These are phyloP conservation scores for Hypoxylon sp. DNA, from an alignment of 2,329 filamentous ascomycete genomes.

Conservation along the genomic window DNA sequence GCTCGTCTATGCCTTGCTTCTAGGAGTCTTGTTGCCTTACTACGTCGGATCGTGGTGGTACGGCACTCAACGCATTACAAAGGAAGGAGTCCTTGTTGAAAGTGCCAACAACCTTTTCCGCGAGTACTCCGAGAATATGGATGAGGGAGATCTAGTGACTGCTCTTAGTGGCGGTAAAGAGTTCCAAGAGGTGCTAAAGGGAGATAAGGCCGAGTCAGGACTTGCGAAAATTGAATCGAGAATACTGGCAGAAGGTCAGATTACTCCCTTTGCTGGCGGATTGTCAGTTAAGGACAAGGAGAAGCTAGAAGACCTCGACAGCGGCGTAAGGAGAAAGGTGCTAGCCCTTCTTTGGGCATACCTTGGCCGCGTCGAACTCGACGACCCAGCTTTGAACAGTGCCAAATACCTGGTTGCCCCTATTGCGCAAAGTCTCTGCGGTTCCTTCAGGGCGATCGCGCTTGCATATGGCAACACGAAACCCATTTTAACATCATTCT, in stretches of 20 bases:
- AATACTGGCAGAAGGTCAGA: slow-evolving; percentile 74
- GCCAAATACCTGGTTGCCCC: slow-evolving; percentile 93
- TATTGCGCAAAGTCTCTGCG: slow-evolving; percentile 86
- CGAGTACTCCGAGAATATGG: slow-evolving; percentile 88
- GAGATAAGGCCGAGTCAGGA: slow-evolving; percentile 83
- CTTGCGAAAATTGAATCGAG: slow-evolving; percentile 87
- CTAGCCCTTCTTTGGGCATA: slow-evolving; percentile 96
- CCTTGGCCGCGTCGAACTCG: slow-evolving; percentile 87
- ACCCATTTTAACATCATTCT: slow-evolving; percentile 86
- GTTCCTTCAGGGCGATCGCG: slow-evolving; percentile 87
- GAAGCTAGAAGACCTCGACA: slow-evolving; percentile 84
- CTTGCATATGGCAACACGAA: slow-evolving; percentile 88
- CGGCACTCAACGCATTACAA: slow-evolving; percentile 91
- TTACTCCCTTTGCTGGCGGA: slow-evolving; percentile 66
- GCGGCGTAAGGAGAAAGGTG: slow-evolving; percentile 84
- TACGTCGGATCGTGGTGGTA: slow-evolving; percentile 99
- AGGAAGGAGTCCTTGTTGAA: slow-evolving; percentile 92
- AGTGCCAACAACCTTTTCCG: slow-evolving; percentile 95
- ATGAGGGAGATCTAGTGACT: slow-evolving; percentile 82
- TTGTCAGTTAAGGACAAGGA: slow-evolving; percentile 81
- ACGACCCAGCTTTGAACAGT: slow-evolving; percentile 81
- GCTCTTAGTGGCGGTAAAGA: slow-evolving; percentile 90
- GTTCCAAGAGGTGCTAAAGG: slow-evolving; percentile 81
- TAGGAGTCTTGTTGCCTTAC: slow-evolving; percentile 93
- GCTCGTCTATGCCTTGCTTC: slow-evolving; percentile 86